Percentiles rank a stretch among this genome's conserved stretches.
phyloP scores from a whole-genome alignment of 257 asterid species.

The Gentiana straminea region DNA sequence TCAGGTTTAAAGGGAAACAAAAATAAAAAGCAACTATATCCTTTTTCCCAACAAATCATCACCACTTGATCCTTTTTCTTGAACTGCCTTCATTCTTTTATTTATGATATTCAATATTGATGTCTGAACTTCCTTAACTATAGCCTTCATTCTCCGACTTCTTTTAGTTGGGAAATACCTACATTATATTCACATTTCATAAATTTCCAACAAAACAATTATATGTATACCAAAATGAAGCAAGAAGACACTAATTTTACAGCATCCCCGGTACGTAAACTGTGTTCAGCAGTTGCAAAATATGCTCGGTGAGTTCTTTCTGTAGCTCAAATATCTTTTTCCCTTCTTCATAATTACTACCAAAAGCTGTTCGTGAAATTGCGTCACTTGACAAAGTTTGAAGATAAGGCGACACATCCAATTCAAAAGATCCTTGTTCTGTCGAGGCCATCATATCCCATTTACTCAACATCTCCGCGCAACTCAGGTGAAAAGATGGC shows the following conservation, averaged over 20 bases:
- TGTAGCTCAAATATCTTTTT: conserved; percentile 11
- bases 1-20: too few relatives aligned
- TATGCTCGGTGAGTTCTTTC: conserved; percentile 2
- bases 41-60: conserved; percentile 17
- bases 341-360: conserved; percentile 11
- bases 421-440: conserved; percentile 8
- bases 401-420: conserved; percentile 14
- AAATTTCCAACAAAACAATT: too few relatives aligned
- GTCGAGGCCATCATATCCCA: conserved; percentile 6
- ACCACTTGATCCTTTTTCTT: background rate
- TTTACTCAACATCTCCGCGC: background rate
- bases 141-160: conserved; percentile 30
- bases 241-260: background rate
- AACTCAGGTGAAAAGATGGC: too few relatives aligned
- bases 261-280: conserved; percentile 5
- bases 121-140: too few relatives aligned
- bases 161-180: conserved; percentile 32
- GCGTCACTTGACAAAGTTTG: conserved; percentile 9
- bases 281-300: background rate
- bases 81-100: too few relatives aligned
- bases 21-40: too few relatives aligned
- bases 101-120: too few relatives aligned
- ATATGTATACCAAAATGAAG: too few relatives aligned
- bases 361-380: conserved; percentile 11
- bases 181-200: too few relatives aligned